Conservation (phyloP, 495 filamentous ascomycete species). For the Wilcoxina mikolae region DNA sequence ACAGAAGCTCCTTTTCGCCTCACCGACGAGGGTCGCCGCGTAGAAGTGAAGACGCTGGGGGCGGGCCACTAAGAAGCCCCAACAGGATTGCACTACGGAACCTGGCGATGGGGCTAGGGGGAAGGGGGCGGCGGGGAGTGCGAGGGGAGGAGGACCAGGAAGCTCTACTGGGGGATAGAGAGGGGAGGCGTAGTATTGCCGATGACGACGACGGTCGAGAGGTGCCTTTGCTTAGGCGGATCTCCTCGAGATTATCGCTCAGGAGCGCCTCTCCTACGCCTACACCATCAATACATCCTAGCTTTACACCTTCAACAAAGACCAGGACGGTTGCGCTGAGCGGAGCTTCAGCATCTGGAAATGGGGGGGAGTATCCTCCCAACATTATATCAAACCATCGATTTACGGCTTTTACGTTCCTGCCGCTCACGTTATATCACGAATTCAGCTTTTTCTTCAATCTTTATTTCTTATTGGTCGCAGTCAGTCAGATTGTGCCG, state of each 20-base stretch:
- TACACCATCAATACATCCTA: constrained; percentile 12
- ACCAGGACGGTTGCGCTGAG: constrained; percentile 14
- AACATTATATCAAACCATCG: constrained; percentile 94
- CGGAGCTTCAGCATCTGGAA: background rate
- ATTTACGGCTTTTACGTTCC: constrained; percentile 91
- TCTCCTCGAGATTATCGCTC: constrained; percentile 20
- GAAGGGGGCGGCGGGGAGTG: constrained; percentile 9
- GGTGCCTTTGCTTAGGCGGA: constrained; percentile 15
- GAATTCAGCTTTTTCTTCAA: constrained; percentile 99
- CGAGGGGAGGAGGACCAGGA: constrained; percentile 19
- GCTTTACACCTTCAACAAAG: constrained; percentile 22
- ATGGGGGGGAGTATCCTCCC: constrained; percentile 35
- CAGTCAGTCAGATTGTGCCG: constrained; percentile 81
- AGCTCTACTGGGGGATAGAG: constrained; percentile 15
- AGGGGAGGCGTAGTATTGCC: background rate
- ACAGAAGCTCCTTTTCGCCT: constrained; percentile 12
- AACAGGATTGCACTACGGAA: constrained; percentile 19
- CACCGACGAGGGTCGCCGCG: constrained; percentile 1
- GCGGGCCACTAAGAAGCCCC: background rate
- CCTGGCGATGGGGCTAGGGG: constrained; percentile 21
- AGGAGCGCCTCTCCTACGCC: background rate
- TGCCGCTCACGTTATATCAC: constrained; percentile 88
- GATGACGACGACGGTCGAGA: constrained; percentile 1
- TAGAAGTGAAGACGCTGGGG: background rate
- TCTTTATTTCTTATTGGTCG: constrained; percentile 92